Conservation (phyloP, 441 rosid species). For the Populus hybrid region DNA sequence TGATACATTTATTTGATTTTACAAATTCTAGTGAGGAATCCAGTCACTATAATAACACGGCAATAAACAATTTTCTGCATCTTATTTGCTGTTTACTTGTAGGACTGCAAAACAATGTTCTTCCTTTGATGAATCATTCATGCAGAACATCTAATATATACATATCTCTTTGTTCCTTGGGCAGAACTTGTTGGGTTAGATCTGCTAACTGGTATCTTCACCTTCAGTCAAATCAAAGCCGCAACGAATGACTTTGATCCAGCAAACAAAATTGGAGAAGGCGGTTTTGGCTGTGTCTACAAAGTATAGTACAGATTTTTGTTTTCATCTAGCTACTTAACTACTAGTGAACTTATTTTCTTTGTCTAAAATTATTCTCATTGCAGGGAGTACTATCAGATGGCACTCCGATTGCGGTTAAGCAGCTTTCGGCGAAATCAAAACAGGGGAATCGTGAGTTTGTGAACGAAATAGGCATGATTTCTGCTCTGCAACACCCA, state of each 20-base stretch:
- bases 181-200: slow-evolving; percentile 18
- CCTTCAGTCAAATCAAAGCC: slow-evolving; percentile 17
- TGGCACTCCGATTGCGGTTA: slow-evolving; percentile 59
- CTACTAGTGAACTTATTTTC: not conserved
- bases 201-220: slow-evolving; percentile 14
- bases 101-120: too few relatives aligned
- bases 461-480: slow-evolving; percentile 66
- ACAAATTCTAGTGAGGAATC: too few relatives aligned
- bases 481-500: slow-evolving; percentile 42
- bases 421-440: slow-evolving; percentile 67
- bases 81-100: too few relatives aligned
- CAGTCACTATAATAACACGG: too few relatives aligned
- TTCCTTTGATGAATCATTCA: too few relatives aligned
- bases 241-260: slow-evolving; percentile 18
- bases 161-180: too few relatives aligned
- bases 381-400: slow-evolving; percentile 50
- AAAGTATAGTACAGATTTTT: not conserved
- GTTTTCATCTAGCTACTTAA: too few relatives aligned
- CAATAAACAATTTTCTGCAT: too few relatives aligned
- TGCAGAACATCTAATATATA: too few relatives aligned
- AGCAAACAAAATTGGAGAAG: slow-evolving; percentile 19
- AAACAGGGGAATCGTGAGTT: slow-evolving; percentile 73
- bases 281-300: slow-evolving; percentile 24
- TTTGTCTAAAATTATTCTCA: not conserved
- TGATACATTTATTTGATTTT: too few relatives aligned